These are phyloP conservation scores for Cryptococcus floricola DNA, from an alignment of 1,284 basidiomycete species.

Conservation along the genomic window DNA sequence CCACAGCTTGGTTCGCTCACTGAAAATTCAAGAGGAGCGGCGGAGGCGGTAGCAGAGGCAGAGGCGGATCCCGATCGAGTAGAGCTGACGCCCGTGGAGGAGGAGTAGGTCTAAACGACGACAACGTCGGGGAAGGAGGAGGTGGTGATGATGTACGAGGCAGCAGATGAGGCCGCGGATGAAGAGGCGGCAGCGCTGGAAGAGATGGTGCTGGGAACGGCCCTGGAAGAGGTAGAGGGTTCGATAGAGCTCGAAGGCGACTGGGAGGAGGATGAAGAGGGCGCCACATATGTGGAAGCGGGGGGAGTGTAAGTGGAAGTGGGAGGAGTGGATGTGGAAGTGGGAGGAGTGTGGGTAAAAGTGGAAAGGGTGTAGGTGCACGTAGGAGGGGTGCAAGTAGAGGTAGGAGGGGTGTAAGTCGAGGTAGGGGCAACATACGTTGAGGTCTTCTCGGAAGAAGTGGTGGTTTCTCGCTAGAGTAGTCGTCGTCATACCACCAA, in stretches of 20 bases:
- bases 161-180: not conserved
- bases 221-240: slow-evolving; percentile 19
- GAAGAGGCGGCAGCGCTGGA: not conserved
- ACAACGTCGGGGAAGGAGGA: slow-evolving; percentile 2
- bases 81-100: not conserved
- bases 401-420: slow-evolving; percentile 28
- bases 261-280: not conserved
- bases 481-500: slow-evolving; percentile 55
- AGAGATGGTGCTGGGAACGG: slow-evolving; percentile 4
- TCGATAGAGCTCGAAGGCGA: slow-evolving; percentile 19
- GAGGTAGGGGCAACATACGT: slow-evolving; percentile 30
- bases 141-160: not conserved
- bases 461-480: slow-evolving; percentile 12
- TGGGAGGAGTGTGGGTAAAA: no score
- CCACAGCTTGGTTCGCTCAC: slow-evolving; percentile 23
- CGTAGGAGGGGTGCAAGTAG: slow-evolving; percentile 30
- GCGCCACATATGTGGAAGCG: slow-evolving; percentile 15
- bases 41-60: slow-evolving; percentile 2
- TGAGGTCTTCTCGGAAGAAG: slow-evolving; percentile 25
- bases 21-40: slow-evolving; percentile 4
- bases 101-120: slow-evolving; percentile 7
- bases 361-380: slow-evolving; percentile 22
- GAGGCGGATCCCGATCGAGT: slow-evolving; percentile 1
- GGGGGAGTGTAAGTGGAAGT: slow-evolving; percentile 31
- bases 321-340: no score